Evolutionary conservation across 2,329 filamentous ascomycete species (phyloP).

Genomic region (Paramyrothecium roridum): DNA sequence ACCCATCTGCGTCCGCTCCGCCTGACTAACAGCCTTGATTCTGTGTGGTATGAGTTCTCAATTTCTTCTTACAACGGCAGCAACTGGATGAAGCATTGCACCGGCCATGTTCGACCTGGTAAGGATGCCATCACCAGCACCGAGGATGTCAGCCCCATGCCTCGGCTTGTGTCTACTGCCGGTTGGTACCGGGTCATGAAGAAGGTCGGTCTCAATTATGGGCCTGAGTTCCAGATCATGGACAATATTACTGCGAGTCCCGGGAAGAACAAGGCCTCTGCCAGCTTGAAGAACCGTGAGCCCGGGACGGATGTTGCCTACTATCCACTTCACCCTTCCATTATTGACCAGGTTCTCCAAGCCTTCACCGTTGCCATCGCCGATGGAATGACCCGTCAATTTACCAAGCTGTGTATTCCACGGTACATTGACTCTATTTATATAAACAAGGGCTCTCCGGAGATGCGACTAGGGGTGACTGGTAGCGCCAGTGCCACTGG

Average conservation of each 20-base stretch:
- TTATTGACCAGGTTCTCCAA: conserved; percentile 31
- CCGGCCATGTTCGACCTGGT: conserved; percentile 4
- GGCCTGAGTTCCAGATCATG: conserved; percentile 24
- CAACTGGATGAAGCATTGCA: conserved; percentile 19
- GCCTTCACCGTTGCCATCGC: conserved; percentile 19
- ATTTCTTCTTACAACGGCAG: conserved; percentile 17
- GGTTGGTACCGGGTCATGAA: conserved; percentile 22
- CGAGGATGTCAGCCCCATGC: conserved; percentile 1
- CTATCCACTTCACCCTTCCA: conserved; percentile 35
- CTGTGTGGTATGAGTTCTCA: conserved; percentile 26
- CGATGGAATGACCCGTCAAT: conserved; percentile 16
- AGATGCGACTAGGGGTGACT: not conserved
- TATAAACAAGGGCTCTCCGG: not conserved
- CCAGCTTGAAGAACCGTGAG: conserved; percentile 5
- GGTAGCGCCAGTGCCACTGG: not conserved
- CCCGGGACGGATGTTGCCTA: conserved; percentile 13
- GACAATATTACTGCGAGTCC: conserved; percentile 11
- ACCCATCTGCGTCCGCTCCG: conserved; percentile 22
- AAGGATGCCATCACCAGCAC: not conserved
- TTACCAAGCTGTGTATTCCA: conserved; percentile 6
- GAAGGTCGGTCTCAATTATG: conserved; percentile 26
- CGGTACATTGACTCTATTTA: not conserved
- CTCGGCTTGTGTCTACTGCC: conserved; percentile 13
- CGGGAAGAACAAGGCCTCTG: conserved; percentile 14
- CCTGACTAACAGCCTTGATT: conserved; percentile 17